Evolutionary conservation across 768 basidiomycete genomes (phyloP), one percentile per base, ranked within the genome.

Genomic region (Boletus tylopilopsis): DNA sequence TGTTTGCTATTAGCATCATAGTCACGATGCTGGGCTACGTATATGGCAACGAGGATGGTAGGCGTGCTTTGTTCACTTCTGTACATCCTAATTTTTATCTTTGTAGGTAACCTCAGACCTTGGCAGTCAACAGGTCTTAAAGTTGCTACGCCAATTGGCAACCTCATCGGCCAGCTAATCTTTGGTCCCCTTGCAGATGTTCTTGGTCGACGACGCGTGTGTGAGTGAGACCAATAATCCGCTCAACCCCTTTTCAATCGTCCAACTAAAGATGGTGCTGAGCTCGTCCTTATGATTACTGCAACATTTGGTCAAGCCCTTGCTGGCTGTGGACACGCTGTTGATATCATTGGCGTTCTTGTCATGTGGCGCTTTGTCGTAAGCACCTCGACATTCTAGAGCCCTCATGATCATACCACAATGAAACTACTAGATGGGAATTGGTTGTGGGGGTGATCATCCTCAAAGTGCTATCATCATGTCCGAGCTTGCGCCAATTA

Each of bases 391-490:
- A 10, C 29, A 15, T 21, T 23, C 19, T 21, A 12, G 33, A 13
- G 10, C 4, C 39, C 15, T 51, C 40, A 23, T 42, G 8, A 30
- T 24, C 27, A 41, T 27, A 10, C n/a, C n/a, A n/a, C 24, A 39
- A 45, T 24, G 42, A 35, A 16, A 8, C 5, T 37, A 12, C 22
- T 43, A 80, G 83, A 81, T 82, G 79, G 89, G 90, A 1, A 62
- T 92, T 5, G 91, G 92, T 1, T 87, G 92, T 23, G 92, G 91
- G 12, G 91, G 91, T 6, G 90, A 92, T 59, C 90, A 93, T 62
- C 90, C 91, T 23, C 68, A 90, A 0, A 81, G 79, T 40, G 87
- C 92, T 11, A 82, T 90, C 60, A 92, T 94, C 59, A 82, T 90
- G n/a, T 91, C 87, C 9, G 92, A 95, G 64, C 94, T 93, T 60